phyloP scores from a whole-genome alignment of 2,329 filamentous ascomycete species.

The Colletotrichum costaricense region DNA sequence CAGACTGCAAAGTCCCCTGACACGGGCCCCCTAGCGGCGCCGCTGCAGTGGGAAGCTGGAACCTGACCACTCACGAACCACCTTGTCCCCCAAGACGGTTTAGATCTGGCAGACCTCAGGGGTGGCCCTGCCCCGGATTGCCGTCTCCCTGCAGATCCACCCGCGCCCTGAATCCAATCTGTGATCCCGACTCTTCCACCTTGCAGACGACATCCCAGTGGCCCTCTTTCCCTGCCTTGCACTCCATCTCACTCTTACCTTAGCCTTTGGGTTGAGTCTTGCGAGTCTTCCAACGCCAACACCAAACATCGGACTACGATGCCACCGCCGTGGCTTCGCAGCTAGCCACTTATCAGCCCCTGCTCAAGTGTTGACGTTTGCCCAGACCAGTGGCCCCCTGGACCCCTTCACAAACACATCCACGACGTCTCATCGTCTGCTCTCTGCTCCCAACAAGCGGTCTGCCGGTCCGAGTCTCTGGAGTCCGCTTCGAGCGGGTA shows the following conservation, averaged over 20 bases:
- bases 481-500: not conserved
- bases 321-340: not conserved
- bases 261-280: not conserved
- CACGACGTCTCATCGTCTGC: not conserved
- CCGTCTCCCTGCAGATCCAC: slow-evolving; percentile 30
- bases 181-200: not conserved
- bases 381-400: not conserved
- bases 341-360: slow-evolving; percentile 8
- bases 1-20: slow-evolving; percentile 1
- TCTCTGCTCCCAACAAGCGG: not conserved
- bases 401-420: not conserved
- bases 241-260: slow-evolving; percentile 24
- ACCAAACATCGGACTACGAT: not conserved
- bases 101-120: not conserved
- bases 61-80: slow-evolving; percentile 21
- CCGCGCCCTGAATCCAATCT: slow-evolving; percentile 2
- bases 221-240: slow-evolving; percentile 19
- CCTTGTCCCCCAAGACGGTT: not conserved
- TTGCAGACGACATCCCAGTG: slow-evolving; percentile 19
- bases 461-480: slow-evolving; percentile 5
- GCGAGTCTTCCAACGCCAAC: slow-evolving; percentile 1
- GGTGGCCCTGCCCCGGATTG: slow-evolving; percentile 23
- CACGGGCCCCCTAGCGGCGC: slow-evolving; percentile 15
- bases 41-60: slow-evolving; percentile 22
- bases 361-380: not conserved